Evolutionary conservation across 805 yeast genomes (phyloP).

Genomic region (Spathaspora hagerdaliae): DNA sequence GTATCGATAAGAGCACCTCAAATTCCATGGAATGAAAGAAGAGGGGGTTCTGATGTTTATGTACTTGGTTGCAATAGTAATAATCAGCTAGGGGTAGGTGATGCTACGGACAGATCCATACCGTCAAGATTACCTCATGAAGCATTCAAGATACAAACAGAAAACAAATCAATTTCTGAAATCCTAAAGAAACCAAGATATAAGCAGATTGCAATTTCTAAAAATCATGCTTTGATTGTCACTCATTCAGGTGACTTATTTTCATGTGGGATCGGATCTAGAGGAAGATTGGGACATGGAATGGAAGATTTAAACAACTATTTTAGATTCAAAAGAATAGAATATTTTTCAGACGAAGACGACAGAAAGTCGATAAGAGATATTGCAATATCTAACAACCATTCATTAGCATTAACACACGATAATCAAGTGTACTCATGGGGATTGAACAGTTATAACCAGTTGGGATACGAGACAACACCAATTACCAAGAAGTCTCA

Average conservation of each 20-base stretch:
- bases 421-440: conserved; percentile 62
- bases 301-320: conserved; percentile 32
- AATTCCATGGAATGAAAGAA: conserved; percentile 26
- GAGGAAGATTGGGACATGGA: conserved; percentile 68
- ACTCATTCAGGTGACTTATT: conserved; percentile 54
- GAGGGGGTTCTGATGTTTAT: conserved; percentile 58
- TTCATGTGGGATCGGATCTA: conserved; percentile 62
- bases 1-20: conserved; percentile 1
- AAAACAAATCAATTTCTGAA: conserved; percentile 8
- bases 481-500: conserved; percentile 10
- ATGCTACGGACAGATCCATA: conserved; percentile 42
- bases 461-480: conserved; percentile 47
- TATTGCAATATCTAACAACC: conserved; percentile 61
- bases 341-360: conserved; percentile 25
- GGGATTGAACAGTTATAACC: conserved; percentile 73
- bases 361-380: conserved; percentile 19
- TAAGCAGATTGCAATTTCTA: conserved; percentile 50
- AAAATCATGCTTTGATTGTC: conserved; percentile 59
- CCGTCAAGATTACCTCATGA: conserved; percentile 38
- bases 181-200: conserved; percentile 38
- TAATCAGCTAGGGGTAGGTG: conserved; percentile 64
- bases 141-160: conserved; percentile 14
- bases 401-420: conserved; percentile 54
- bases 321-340: conserved; percentile 42
- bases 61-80: conserved; percentile 63